Conservation (phyloP, 129 eudicot genomes). For the Flaveria bidentis region DNA sequence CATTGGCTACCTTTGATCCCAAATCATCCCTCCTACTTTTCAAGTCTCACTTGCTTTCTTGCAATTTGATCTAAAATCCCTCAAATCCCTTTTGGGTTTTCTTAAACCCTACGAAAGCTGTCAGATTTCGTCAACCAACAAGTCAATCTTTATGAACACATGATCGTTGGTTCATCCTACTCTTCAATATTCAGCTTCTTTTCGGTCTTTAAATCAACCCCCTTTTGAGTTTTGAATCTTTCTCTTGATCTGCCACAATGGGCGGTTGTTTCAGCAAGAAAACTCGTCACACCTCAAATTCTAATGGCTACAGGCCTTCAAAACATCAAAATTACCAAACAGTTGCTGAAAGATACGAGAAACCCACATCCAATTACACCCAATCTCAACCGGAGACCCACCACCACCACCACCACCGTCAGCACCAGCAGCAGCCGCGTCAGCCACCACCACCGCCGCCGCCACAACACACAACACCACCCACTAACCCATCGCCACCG, state of each 20-base stretch:
- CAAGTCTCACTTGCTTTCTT: slow-evolving; percentile 1
- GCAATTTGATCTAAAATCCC: slow-evolving; percentile 8
- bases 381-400: slow-evolving; percentile 35
- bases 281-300: slow-evolving; percentile 19
- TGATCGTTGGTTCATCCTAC: background rate
- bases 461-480: slow-evolving; percentile 21
- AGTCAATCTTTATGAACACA: background rate
- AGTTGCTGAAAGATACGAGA: slow-evolving; percentile 35
- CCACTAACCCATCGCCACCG: slow-evolving; percentile 25
- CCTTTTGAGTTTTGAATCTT: slow-evolving; percentile 11
- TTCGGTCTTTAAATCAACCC: background rate
- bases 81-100: slow-evolving; percentile 30
- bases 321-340: slow-evolving; percentile 38
- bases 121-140: slow-evolving; percentile 9
- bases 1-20: slow-evolving; percentile 12
- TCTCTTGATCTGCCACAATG: slow-evolving; percentile 35
- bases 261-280: slow-evolving; percentile 63
- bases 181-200: background rate
- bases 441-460: slow-evolving; percentile 37
- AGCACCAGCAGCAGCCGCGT: slow-evolving; percentile 13
- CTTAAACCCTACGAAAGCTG: slow-evolving; percentile 30
- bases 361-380: slow-evolving; percentile 43
- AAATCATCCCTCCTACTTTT: background rate
- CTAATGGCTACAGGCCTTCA: slow-evolving; percentile 40
- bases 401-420: slow-evolving; percentile 14